Evolutionary conservation across 352 stramenopile genomes (phyloP).

Genomic region (Pythium graminicola): DNA sequence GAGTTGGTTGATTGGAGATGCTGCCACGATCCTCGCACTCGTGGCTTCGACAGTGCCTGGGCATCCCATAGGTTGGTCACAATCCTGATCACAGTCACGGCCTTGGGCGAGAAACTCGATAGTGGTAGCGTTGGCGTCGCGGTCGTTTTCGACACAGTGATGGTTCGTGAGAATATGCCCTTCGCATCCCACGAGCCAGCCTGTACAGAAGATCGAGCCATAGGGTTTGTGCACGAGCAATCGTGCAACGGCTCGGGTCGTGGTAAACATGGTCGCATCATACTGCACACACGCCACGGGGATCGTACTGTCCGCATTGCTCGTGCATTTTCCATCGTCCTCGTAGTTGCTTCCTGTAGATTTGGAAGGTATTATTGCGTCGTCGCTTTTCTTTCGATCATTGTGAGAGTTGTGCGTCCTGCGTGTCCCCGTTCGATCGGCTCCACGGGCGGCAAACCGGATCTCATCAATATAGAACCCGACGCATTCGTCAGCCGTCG

Average conservation of each 20-base stretch:
- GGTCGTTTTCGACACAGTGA: slow-evolving; percentile 36
- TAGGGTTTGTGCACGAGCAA: slow-evolving; percentile 39
- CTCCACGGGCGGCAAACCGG: slow-evolving; percentile 15
- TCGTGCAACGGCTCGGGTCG: slow-evolving; percentile 25
- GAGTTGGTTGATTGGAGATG: slow-evolving; percentile 20
- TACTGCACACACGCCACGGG: slow-evolving; percentile 26
- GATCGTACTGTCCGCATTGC: slow-evolving; percentile 6
- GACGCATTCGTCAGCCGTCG: slow-evolving; percentile 10
- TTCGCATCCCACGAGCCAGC: slow-evolving; percentile 45
- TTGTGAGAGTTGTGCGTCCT: not conserved
- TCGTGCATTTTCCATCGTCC: not conserved
- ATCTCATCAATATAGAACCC: slow-evolving; percentile 38
- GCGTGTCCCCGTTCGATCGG: not conserved
- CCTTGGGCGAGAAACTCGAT: slow-evolving; percentile 48
- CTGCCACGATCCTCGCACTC: slow-evolving; percentile 29
- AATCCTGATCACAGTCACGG: slow-evolving; percentile 17
- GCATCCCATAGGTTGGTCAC: slow-evolving; percentile 26
- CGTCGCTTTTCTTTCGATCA: no score
- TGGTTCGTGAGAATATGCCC: slow-evolving; percentile 53
- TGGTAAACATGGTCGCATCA: slow-evolving; percentile 13
- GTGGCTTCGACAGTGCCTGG: slow-evolving; percentile 29
- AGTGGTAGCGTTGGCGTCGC: slow-evolving; percentile 27
- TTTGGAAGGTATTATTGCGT: not conserved
- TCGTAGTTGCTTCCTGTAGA: not conserved
- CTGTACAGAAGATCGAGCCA: slow-evolving; percentile 43